Base-by-base conservation (phyloP, 495 filamentous ascomycete species). In the Penicillium egyptiacum region DNA sequence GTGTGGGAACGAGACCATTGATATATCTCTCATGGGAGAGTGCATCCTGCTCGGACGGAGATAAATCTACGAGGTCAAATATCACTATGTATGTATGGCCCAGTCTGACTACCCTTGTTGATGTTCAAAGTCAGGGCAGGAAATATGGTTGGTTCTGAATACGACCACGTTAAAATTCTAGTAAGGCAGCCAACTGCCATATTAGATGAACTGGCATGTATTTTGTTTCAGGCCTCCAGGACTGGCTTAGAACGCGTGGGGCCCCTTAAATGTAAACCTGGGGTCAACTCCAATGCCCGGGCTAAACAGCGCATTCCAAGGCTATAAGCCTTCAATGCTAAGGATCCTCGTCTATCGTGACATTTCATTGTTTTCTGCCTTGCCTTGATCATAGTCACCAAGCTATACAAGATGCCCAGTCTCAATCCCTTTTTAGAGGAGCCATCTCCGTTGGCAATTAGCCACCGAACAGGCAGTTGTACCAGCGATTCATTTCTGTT, bases 181-280 rank as follows among this genome's bases (percentile, higher is more conserved):
- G 17, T 41, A 17, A 37, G 41, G 23, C 19, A 33, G 16, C n/a
- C 11, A 10, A 11, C 17, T 23, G 11, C 11, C 14, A 20, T 20
- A 14, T 42, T 16, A 5, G 12, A 16, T 33, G 51, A 22, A 41
- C 11, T 22, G 12, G 17, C 22, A 16, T 7, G 12, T 30, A 9
- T 43, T 53, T 44, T 44, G 26, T 33, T 33, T 54, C 51, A 54
- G 51, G n/a, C 26, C 40, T 33, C 44, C 51, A 45, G 41, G 10
- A 14, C 40, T 37, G 40, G 3, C 19, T 45, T 44, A 10, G 26
- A 43, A 44, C 5, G 10, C 17, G 40, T 40, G 11, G 40, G 37
- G 23, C 10, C 20, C 35, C 20, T 42, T 26, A 33, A 50, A 53
- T 30, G 50, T 53, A 53, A 45, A 53, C 19, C 40, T 19, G 40